Conservation (phyloP, 2,329 filamentous ascomycete species). For the Fusarium secorum region DNA sequence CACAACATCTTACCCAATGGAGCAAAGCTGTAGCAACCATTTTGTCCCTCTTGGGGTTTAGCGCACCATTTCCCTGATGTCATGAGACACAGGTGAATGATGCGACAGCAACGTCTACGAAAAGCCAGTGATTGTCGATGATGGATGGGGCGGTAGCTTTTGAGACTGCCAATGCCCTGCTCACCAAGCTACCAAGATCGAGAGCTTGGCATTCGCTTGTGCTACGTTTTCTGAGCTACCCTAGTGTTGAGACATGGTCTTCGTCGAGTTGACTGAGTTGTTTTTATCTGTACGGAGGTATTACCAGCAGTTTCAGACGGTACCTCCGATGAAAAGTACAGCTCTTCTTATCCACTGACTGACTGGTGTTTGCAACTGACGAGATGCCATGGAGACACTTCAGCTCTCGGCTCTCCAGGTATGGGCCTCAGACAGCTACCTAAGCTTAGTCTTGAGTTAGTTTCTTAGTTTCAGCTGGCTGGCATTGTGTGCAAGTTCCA, state of each 20-base stretch:
- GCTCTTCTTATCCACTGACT: not conserved
- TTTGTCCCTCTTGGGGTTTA: slow-evolving; percentile 10
- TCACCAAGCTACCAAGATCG: slow-evolving; percentile 6
- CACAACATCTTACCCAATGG: slow-evolving; percentile 20
- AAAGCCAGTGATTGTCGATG: slow-evolving; percentile 24
- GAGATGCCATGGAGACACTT: not conserved
- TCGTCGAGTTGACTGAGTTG: not conserved
- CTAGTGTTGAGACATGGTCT: slow-evolving; percentile 2
- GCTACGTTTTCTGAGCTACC: not conserved
- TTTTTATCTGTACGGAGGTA: not conserved
- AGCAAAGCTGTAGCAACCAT: slow-evolving; percentile 13
- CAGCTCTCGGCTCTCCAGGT: slow-evolving; percentile 5
- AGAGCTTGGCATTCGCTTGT: slow-evolving; percentile 1
- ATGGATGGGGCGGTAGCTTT: slow-evolving; percentile 7
- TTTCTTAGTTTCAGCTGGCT: slow-evolving; percentile 27
- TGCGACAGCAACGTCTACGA: slow-evolving; percentile 20
- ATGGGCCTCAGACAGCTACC: not conserved
- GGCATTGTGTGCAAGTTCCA: not conserved
- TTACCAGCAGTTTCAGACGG: not conserved
- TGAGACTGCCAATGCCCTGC: slow-evolving; percentile 12
- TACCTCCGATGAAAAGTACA: not conserved
- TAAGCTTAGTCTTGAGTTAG: not conserved
- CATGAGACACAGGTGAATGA: slow-evolving; percentile 25
- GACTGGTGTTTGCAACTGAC: not conserved
- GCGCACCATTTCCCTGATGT: slow-evolving; percentile 26